A percentile compares a stretch with the other conserved stretches of the same genome.
These are phyloP conservation scores for Aspergillus affinis DNA, from an alignment of 495 filamentous ascomycete genomes.

Conservation along the genomic window DNA sequence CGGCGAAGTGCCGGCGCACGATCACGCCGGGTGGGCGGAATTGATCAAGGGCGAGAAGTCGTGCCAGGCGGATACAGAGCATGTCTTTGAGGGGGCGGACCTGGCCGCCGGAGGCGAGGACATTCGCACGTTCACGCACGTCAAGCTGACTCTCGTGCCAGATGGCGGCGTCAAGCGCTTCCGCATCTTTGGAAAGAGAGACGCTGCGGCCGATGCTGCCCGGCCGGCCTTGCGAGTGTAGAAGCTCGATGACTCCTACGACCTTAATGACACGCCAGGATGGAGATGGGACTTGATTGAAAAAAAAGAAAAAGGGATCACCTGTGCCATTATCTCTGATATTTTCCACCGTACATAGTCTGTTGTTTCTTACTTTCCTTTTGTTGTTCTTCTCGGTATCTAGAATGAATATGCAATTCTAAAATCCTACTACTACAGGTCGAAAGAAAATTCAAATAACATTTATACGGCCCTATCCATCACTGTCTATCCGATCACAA, in stretches of 20 bases:
- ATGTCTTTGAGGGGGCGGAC: conserved; percentile 59
- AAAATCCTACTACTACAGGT: neutral
- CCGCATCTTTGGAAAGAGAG: conserved; percentile 72
- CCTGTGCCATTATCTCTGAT: neutral
- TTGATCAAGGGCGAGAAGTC: conserved; percentile 66
- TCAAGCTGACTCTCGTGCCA: conserved; percentile 87
- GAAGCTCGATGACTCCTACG: neutral
- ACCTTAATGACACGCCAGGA: neutral
- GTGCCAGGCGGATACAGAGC: conserved; percentile 75
- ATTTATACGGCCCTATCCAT: neutral
- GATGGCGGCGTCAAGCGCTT: conserved; percentile 91
- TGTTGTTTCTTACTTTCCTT: conserved; percentile 5
- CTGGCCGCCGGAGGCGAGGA: conserved; percentile 35
- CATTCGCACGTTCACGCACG: conserved; percentile 67
- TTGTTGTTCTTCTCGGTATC: neutral
- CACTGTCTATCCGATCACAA: neutral
- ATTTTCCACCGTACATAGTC: conserved; percentile 10
- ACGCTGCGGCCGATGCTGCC: conserved; percentile 10
- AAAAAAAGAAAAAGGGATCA: neutral
- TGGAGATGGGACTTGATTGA: neutral
- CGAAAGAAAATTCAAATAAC: neutral
- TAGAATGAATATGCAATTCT: neutral
- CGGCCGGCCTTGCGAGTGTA: neutral
- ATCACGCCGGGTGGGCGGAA: conserved; percentile 68
- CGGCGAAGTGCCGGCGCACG: conserved; percentile 51